Base-by-base conservation (phyloP, 2,329 filamentous ascomycete genomes). In the Ophiostoma populinum region DNA sequence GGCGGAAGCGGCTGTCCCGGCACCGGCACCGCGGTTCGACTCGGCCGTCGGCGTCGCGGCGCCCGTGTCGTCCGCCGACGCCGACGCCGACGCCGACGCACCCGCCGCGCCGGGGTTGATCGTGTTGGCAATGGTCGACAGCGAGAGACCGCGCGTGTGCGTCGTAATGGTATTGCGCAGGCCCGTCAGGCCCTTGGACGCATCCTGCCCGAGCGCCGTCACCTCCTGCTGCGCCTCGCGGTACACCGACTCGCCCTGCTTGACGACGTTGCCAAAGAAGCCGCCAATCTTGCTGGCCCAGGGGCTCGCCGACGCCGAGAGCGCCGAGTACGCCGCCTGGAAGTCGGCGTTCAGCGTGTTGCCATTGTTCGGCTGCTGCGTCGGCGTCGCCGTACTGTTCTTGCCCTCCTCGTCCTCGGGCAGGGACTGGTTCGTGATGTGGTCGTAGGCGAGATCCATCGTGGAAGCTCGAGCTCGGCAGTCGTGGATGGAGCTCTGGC, bases 401-500 rank as follows among this genome's bases (percentile, higher is more conserved):
- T 43, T 41, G 61, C 58, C 59, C 42, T 70, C 61, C 40, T 62
- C 51, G 38, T 75, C 63, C 47, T 72, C 67, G 25, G 70, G 63
- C 42, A 81, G 67, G 34, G 73, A 69, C 54, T 90, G 77, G 61
- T 93, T 83, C 53, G 83, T 76, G 49, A 95, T 92, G 56, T 93
- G 85, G 52, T 98, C 90, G 67, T 95, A 98, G 29, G 86, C 86
- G 51, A 92, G 67, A 70, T 98, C 90, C 90, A 98, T 95, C 44
- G 44, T 19, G n/a, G n/a, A n/a, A n/a, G n/a, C n/a, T n/a, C n/a
- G 24, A 10, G 6, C 4, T 15, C 11, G 19, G 6, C 10, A 24
- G 17, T 5, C 22, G 27, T 16, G 3, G 24, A 13, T 7, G 22
- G 19, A 16, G 17, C n/a, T n/a, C n/a, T n/a, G n/a, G n/a, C n/a